Evolutionary conservation across 192 early-diverging fungal species (phyloP).

Genomic region (Mortierella claussenii): DNA sequence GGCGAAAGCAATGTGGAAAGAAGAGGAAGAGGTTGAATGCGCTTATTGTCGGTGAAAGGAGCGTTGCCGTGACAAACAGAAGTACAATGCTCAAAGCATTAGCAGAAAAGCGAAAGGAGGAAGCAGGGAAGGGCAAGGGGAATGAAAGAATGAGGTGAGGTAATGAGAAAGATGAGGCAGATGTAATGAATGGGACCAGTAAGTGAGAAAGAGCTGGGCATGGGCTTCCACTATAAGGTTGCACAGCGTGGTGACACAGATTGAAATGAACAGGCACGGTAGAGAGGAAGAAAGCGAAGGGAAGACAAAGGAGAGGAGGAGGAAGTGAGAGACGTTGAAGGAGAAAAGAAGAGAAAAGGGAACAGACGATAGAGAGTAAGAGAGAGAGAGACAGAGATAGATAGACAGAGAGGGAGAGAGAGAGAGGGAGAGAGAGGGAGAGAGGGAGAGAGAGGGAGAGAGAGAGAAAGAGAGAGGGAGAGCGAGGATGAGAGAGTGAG

Average conservation of each 20-base stretch:
- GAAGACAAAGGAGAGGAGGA: not conserved
- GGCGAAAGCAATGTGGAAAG: not conserved
- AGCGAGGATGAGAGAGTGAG: not conserved
- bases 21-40: not conserved
- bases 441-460: too few species aligned
- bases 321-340: not conserved
- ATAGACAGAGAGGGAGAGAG: not conserved
- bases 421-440: not conserved
- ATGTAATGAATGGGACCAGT: too few species aligned
- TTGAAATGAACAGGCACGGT: not conserved
- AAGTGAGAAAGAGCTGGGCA: not conserved
- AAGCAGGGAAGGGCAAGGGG: not conserved
- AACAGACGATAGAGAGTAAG: not conserved
- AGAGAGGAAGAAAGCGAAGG: constrained; percentile 3
- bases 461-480: too few species aligned
- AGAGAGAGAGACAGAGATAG: not conserved
- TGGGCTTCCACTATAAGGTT: not conserved
- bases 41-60: too few species aligned
- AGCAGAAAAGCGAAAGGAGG: not conserved
- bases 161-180: too few species aligned
- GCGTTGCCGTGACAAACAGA: not conserved
- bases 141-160: too few species aligned
- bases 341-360: not conserved
- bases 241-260: not conserved
- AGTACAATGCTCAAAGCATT: not conserved